These are phyloP conservation scores for Eremochloa ophiuroides DNA, from an alignment of 176 grass and related monocot genomes.

Conservation along the genomic window DNA sequence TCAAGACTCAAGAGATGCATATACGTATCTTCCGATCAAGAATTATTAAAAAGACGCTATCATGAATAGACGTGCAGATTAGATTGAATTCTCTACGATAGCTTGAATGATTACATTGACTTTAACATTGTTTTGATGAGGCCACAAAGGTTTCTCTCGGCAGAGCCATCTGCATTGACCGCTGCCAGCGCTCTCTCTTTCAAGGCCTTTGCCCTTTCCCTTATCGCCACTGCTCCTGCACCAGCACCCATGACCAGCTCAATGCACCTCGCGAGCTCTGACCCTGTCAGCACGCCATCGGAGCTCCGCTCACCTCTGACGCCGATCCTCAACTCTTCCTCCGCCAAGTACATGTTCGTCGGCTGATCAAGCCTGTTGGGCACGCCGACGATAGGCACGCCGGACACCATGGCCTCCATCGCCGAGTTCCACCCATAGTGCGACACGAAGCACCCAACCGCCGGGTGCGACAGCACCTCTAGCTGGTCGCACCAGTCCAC, in stretches of 20 bases:
- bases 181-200: slow-evolving; percentile 3
- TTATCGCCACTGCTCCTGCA: slow-evolving; percentile 1
- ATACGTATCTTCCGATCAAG: too few species aligned
- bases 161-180: neutral
- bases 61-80: too few species aligned
- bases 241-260: slow-evolving; percentile 39
- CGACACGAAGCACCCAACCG: slow-evolving; percentile 53
- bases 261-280: slow-evolving; percentile 52
- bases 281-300: slow-evolving; percentile 19
- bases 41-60: too few species aligned
- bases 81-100: too few species aligned
- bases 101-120: too few species aligned
- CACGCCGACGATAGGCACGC: slow-evolving; percentile 29
- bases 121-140: too few species aligned
- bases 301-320: neutral
- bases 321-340: slow-evolving; percentile 33
- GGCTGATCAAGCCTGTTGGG: slow-evolving; percentile 39
- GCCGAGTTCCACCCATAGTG: slow-evolving; percentile 69
- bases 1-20: too few species aligned
- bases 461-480: slow-evolving; percentile 39
- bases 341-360: slow-evolving; percentile 24
- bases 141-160: slow-evolving; percentile 27
- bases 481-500: slow-evolving; percentile 57
- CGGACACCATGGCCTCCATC: slow-evolving; percentile 29
- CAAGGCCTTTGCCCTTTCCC: neutral